Conservation (phyloP, 78 protist genomes). For the Mastigamoeba balamuthi region DNA sequence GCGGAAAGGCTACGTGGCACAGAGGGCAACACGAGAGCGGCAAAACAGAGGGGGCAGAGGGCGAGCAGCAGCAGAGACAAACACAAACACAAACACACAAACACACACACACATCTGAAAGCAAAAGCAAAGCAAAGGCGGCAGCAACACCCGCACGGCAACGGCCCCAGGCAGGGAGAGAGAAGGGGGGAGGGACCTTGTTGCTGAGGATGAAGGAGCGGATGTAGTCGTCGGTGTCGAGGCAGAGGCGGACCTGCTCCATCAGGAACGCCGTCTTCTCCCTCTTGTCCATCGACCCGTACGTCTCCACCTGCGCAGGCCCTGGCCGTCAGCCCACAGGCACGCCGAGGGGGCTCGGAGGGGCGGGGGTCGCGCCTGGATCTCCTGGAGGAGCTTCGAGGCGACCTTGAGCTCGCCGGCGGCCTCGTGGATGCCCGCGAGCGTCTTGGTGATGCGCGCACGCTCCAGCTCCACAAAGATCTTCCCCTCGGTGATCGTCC, state of each 20-base stretch:
- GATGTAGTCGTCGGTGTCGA: constrained; percentile 48
- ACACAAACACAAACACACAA: background rate
- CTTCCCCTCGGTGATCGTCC: constrained; percentile 61
- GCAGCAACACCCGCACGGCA: background rate
- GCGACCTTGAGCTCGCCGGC: constrained; percentile 62
- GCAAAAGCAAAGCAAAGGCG: background rate
- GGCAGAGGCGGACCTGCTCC: constrained; percentile 66
- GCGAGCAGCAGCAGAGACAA: too few species aligned
- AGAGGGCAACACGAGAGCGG: too few species aligned
- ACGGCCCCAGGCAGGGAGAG: background rate
- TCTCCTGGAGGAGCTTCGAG: constrained; percentile 52
- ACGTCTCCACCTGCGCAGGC: constrained; percentile 76
- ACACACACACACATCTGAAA: background rate
- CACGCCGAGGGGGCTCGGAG: background rate
- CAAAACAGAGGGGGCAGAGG: too few species aligned
- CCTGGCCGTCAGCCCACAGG: background rate
- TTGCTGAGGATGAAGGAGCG: constrained; percentile 44
- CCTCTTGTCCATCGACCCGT: constrained; percentile 64
- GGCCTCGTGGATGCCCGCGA: constrained; percentile 50
- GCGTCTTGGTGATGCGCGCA: constrained; percentile 50
- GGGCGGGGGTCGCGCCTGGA: constrained; percentile 14
- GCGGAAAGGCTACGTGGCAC: too few species aligned
- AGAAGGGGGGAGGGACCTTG: constrained; percentile 15
- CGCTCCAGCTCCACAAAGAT: constrained; percentile 73
- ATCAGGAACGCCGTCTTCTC: constrained; percentile 69